Evolutionary conservation across 129 eudicot species (phyloP).

Genomic region (Deinandra increscens): DNA sequence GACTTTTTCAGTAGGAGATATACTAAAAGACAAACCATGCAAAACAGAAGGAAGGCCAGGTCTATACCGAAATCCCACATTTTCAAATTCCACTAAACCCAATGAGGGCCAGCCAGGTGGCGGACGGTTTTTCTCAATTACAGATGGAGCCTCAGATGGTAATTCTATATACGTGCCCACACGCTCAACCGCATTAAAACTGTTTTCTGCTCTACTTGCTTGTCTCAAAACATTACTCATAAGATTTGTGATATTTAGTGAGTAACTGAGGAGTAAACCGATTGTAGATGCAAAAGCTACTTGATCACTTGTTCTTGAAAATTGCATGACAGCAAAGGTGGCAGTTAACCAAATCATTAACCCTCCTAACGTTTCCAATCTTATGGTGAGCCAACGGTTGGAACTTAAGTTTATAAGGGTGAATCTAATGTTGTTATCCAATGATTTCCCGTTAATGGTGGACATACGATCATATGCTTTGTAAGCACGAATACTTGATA

Average conservation of each 20-base stretch:
- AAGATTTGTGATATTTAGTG: conserved; percentile 76
- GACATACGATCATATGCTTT: conserved; percentile 91
- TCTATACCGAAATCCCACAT: conserved; percentile 75
- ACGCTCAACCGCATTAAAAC: conserved; percentile 88
- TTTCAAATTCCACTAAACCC: conserved; percentile 67
- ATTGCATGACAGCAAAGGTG: conserved; percentile 91
- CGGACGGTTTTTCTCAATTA: conserved; percentile 66
- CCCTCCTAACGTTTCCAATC: conserved; percentile 86
- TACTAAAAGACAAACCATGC: conserved; percentile 65
- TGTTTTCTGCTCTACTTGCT: conserved; percentile 92
- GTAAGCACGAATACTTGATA: conserved; percentile 86
- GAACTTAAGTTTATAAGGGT: conserved; percentile 76
- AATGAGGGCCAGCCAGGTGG: conserved; percentile 91
- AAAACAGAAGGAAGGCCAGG: conserved; percentile 89
- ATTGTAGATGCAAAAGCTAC: conserved; percentile 86
- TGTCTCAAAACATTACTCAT: conserved; percentile 74
- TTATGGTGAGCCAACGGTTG: conserved; percentile 89
- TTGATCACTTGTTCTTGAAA: conserved; percentile 70
- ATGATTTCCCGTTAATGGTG: conserved; percentile 66
- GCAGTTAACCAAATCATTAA: conserved; percentile 95
- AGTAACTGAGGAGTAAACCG: conserved; percentile 89
- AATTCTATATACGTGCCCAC: conserved; percentile 81
- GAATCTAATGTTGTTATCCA: conserved; percentile 86
- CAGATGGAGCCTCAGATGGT: conserved; percentile 75
- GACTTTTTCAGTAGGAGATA: conserved; percentile 74